Base-by-base conservation (phyloP, 176 grass and related monocot species). In the Saccharum officinarum region DNA sequence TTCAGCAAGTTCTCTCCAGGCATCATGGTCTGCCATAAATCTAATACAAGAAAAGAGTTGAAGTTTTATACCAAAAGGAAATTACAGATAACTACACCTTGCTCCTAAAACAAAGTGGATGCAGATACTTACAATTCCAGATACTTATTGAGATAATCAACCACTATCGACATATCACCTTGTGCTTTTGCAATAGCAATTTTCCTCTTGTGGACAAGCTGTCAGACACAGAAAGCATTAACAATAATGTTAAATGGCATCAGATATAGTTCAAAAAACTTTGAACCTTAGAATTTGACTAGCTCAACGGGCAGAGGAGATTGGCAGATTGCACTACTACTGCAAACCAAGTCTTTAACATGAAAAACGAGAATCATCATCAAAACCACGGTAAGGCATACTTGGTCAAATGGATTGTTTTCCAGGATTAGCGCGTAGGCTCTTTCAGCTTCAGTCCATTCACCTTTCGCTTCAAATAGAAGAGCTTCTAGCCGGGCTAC, bases 1-100 rank as follows among this genome's bases (percentile, higher is more conserved):
- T 87, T 99, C 97, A 77, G 97, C 97, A 84, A 96, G 93, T 92
- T 99, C 97, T 99, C 93, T 99, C 97, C 97, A 99, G 73, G 97
- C 93, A 86, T 99, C 93, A 84, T 99, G 86, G 92, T 99, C 97
- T 33, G 97, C 93, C 97, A 99, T 96, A 86, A 99, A 99, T 92
- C 97, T 99, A 80, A 78, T 28, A 88, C 40, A 79, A 50, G 66
- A 46, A 87, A 83, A 86, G 23, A 65, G 23, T 41, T 26, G 80
- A 80, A 73, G 44, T 75, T 55, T 88, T 76, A 62, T 10, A 77
- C 10, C 6, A 81, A 73, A 67, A 71, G 5, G 44, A 82, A 76
- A 65, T 44, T 76, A 55, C 12, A 81, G 39, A 39, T 45, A 52
- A 57, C 14, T 31, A 45, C 73, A 90, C 72, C 38, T 28, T 71